Conservation (phyloP, 192 early-diverging fungal species). For the Entomortierella chlamydospora region DNA sequence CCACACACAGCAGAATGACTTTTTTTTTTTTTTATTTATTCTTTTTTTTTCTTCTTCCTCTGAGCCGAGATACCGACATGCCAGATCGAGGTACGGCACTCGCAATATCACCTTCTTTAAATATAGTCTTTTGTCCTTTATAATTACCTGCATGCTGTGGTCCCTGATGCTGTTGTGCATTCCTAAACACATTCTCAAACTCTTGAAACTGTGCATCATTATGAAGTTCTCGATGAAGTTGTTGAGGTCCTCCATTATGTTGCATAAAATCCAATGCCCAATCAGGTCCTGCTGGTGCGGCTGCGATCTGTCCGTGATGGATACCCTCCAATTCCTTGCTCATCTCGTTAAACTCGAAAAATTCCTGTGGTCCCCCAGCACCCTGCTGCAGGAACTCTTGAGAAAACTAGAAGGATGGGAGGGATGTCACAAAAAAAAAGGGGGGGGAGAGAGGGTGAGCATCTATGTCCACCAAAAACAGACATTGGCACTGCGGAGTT, state of each 20-base stretch:
- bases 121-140: too few species aligned
- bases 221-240: conserved; percentile 50
- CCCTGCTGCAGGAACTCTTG: conserved; percentile 65
- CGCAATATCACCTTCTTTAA: background rate
- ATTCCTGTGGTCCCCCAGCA: conserved; percentile 34
- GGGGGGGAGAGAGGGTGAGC: conserved; percentile 4
- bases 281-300: conserved; percentile 49
- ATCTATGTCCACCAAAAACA: background rate
- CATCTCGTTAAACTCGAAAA: conserved; percentile 81
- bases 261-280: conserved; percentile 81
- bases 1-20: background rate
- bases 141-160: conserved; percentile 49
- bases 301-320: conserved; percentile 32
- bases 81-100: too few species aligned
- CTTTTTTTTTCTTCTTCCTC: background rate
- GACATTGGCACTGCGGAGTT: background rate
- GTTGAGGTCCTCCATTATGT: conserved; percentile 19
- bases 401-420: conserved; percentile 56
- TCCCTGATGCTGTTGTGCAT: conserved; percentile 56
- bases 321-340: conserved; percentile 73
- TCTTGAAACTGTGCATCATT: conserved; percentile 56
- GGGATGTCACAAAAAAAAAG: background rate
- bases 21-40: background rate
- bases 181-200: conserved; percentile 57
- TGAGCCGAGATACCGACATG: too few species aligned